Conservation (phyloP, 441 rosid genomes). For the Pelargonium citronellum region DNA sequence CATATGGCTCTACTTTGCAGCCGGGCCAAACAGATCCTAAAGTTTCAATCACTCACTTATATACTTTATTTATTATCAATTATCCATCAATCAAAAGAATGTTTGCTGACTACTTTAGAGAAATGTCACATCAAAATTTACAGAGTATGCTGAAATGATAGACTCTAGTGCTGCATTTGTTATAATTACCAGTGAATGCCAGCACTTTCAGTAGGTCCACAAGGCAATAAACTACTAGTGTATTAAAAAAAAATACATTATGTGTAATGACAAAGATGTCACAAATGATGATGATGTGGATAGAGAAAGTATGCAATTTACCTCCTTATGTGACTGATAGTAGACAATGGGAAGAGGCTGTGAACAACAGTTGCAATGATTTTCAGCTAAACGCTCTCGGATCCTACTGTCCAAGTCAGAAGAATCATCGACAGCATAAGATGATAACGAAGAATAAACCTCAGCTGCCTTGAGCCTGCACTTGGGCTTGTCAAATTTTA, state of each 20-base stretch:
- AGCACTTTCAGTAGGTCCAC: no score
- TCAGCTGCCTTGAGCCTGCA: slow-evolving; percentile 72
- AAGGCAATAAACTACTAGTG: no score
- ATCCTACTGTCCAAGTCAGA: slow-evolving; percentile 78
- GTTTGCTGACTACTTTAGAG: no score
- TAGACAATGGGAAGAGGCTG: slow-evolving; percentile 53
- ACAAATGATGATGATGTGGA: slow-evolving; percentile 1
- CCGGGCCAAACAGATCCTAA: no score
- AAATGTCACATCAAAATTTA: no score
- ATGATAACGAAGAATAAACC: slow-evolving; percentile 45
- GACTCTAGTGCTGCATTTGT: no score
- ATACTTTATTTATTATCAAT: background rate
- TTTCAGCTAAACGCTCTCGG: slow-evolving; percentile 74
- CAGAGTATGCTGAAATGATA: no score
- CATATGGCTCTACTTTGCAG: no score
- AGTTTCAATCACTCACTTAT: background rate
- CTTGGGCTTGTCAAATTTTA: slow-evolving; percentile 90
- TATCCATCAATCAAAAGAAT: background rate
- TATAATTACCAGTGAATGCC: no score
- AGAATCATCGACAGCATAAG: slow-evolving; percentile 41
- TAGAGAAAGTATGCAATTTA: slow-evolving; percentile 27
- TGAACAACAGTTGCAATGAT: slow-evolving; percentile 62
- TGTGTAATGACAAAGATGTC: background rate
- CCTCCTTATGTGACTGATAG: slow-evolving; percentile 89
- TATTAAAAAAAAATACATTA: background rate